Conservation (phyloP, 2,329 filamentous ascomycete species). For the Chrysoporthe deuterocubensis region DNA sequence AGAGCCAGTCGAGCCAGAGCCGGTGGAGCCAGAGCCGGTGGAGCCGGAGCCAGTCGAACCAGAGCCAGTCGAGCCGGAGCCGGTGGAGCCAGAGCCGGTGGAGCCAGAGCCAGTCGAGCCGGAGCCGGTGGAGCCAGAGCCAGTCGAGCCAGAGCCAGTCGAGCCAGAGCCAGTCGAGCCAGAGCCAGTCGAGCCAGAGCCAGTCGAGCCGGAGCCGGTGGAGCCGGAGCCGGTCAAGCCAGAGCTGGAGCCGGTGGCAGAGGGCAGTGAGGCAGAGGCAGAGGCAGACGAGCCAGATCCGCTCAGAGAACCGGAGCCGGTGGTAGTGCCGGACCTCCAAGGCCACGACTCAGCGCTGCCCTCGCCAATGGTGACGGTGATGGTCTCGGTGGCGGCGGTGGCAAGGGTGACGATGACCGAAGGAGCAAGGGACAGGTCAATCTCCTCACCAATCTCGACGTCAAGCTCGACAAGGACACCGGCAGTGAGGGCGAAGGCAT, state of each 20-base stretch:
- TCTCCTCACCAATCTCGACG: slow-evolving; percentile 32
- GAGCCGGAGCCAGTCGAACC: slow-evolving; percentile 5
- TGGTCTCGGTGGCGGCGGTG: slow-evolving; percentile 26
- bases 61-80: slow-evolving; percentile 4
- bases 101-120: neutral
- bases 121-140: slow-evolving; percentile 4
- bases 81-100: neutral
- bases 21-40: neutral
- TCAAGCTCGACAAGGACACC: slow-evolving; percentile 35
- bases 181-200: slow-evolving; percentile 3
- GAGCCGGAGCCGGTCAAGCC: slow-evolving; percentile 1
- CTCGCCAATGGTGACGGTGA: slow-evolving; percentile 30
- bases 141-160: slow-evolving; percentile 5
- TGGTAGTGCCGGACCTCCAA: slow-evolving; percentile 15
- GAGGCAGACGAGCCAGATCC: slow-evolving; percentile 13
- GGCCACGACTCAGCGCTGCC: slow-evolving; percentile 23
- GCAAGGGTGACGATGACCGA: slow-evolving; percentile 36
- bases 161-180: neutral
- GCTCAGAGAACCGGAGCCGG: slow-evolving; percentile 12
- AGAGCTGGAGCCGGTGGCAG: slow-evolving; percentile 19
- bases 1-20: slow-evolving; percentile 11
- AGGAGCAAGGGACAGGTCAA: slow-evolving; percentile 35
- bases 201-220: slow-evolving; percentile 4
- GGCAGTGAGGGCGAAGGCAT: slow-evolving; percentile 33
- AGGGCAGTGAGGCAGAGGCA: slow-evolving; percentile 7